Conservation (phyloP, 257 asterid species). For the Lavandula angustifolia region DNA sequence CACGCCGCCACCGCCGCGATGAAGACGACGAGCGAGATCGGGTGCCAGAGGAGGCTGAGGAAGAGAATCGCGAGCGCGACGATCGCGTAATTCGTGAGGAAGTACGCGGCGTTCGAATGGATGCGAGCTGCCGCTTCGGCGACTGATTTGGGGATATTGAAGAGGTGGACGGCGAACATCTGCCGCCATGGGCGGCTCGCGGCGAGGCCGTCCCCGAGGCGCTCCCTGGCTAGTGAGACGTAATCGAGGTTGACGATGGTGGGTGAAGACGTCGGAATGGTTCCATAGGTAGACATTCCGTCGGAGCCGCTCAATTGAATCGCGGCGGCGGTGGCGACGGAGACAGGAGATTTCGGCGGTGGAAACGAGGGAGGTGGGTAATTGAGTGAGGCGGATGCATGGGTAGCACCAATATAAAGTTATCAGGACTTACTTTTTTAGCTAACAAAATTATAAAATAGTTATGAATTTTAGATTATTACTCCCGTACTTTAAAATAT, state of each 20-base stretch:
- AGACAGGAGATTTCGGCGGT: constrained; percentile 27
- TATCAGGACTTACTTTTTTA: too few species aligned
- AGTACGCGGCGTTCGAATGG: constrained; percentile 51
- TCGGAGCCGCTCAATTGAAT: constrained; percentile 27
- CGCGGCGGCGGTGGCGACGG: constrained; percentile 9
- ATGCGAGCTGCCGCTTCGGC: constrained; percentile 49
- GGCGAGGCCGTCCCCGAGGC: constrained; percentile 68
- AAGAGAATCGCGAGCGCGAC: constrained; percentile 52
- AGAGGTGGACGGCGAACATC: constrained; percentile 52
- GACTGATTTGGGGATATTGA: constrained; percentile 47
- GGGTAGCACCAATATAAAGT: too few species aligned
- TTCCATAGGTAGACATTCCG: constrained; percentile 77
- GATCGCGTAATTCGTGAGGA: constrained; percentile 74
- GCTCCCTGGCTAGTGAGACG: constrained; percentile 78
- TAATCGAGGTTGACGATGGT: constrained; percentile 52
- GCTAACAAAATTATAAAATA: too few species aligned
- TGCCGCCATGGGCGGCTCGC: constrained; percentile 81
- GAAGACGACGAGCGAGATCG: constrained; percentile 83
- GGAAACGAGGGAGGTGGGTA: constrained; percentile 17
- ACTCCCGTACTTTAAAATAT: too few species aligned
- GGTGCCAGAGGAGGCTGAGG: constrained; percentile 81
- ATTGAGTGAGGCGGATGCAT: too few species aligned
- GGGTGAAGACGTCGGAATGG: constrained; percentile 76
- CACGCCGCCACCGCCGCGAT: constrained; percentile 65
- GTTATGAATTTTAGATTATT: too few species aligned